These are phyloP conservation scores for Trifolium fragiferum DNA, from an alignment of 306 rosid species.

Conservation along the genomic window DNA sequence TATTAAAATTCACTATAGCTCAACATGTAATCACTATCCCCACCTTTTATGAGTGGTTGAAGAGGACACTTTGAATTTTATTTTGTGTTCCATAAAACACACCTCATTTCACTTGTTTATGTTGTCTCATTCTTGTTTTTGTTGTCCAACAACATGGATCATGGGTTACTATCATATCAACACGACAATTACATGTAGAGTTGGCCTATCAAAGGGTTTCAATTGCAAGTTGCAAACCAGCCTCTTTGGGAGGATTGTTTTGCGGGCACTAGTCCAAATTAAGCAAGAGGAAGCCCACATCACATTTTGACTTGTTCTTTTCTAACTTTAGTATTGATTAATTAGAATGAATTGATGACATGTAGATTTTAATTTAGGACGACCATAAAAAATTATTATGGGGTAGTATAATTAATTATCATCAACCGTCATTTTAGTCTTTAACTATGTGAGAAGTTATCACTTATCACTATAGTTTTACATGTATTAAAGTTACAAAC, in stretches of 20 bases:
- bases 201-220: slow-evolving; percentile 27
- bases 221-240: neutral
- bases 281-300: slow-evolving; percentile 28
- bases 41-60: too few relatives aligned
- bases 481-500: too few relatives aligned
- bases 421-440: too few relatives aligned
- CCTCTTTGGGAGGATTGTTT: slow-evolving; percentile 7
- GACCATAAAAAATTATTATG: neutral
- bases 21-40: too few relatives aligned
- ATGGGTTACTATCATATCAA: slow-evolving; percentile 7
- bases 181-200: slow-evolving; percentile 23
- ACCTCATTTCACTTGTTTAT: neutral
- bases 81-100: neutral
- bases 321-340: neutral
- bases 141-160: slow-evolving; percentile 33
- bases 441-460: too few relatives aligned
- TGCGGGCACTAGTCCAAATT: slow-evolving; percentile 22
- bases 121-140: neutral
- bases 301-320: neutral
- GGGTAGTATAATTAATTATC: too few relatives aligned
- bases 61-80: too few relatives aligned
- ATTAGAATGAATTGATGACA: neutral
- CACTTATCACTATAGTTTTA: too few relatives aligned
- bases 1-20: too few relatives aligned
- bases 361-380: neutral